phyloP scores from a whole-genome alignment of 2,329 filamentous ascomycete species.

The Cladosporium cucumerinum region DNA sequence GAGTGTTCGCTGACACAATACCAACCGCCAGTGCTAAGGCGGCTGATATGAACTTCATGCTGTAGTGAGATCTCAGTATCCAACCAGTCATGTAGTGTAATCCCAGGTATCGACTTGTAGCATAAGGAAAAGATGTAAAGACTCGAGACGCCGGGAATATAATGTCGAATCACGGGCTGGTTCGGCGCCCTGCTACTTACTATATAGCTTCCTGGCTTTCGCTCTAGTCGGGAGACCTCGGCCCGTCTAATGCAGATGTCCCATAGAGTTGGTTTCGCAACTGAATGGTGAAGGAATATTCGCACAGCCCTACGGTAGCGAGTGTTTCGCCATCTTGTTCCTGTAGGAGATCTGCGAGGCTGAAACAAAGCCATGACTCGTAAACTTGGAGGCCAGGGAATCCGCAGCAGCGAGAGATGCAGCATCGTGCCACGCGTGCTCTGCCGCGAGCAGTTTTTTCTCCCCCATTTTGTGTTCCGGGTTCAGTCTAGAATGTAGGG shows the following conservation, averaged over 20 bases:
- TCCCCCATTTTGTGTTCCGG: background rate
- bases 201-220: background rate
- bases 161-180: background rate
- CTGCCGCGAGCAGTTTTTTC: background rate
- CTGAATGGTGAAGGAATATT: background rate
- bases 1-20: constrained; percentile 26
- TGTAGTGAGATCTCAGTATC: background rate
- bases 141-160: background rate
- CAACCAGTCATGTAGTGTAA: background rate
- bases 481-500: background rate
- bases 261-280: background rate
- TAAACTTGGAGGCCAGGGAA: background rate
- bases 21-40: background rate
- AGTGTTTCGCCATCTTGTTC: background rate
- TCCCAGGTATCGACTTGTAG: background rate
- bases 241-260: background rate
- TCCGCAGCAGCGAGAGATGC: background rate
- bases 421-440: background rate
- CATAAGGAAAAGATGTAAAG: background rate
- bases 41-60: background rate
- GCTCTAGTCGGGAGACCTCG: background rate
- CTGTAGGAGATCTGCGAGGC: background rate
- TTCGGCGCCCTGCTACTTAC: background rate
- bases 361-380: background rate
- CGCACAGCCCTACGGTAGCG: background rate